Evolutionary conservation across 208 protist species (phyloP), one percentile per base, ranked within the genome.

Genomic region (Phytomonas francai): DNA sequence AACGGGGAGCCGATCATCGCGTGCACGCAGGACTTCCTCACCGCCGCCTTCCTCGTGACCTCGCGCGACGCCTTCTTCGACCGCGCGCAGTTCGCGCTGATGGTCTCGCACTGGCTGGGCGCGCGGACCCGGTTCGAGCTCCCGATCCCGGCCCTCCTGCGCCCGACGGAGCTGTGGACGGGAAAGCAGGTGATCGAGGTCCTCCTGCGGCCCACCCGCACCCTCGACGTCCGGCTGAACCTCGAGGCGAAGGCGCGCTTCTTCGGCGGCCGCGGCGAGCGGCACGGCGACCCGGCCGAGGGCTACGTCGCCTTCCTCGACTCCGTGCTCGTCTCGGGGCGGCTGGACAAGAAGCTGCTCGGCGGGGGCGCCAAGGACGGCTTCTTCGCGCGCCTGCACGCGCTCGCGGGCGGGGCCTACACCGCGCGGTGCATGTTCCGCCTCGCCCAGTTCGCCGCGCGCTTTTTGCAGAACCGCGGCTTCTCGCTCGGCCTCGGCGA

Each of bases 401-500:
- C 92, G 29, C 78, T 97, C 27, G 81, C 88, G 45, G 89, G 92
- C 7, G 73, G 80, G 32, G 34, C 72, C 19, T 83, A 94, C 79
- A 89, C 95, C 32, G 98, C 97, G 27, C 74, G 81, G 14, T 80
- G 83, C 68, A 99, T 99, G 98, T 87, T 87, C 9, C 88, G 97
- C 69, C 86, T 99, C 30, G 89, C 98, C 5, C 94, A 96, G 69
- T 84, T 99, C 39, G 95, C 88, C 25, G 86, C 95, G 8, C 82
- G 97, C 42, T 99, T 92, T 65, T 71, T 98, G 59, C 83, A 92
- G 70, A 96, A 99, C 74, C 87, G 96, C 62, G 99, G 99, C 58
- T 99, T 99, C 82, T 98, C 94, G 11, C 99, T 99, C 78, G 99
- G 99, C 32, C 98, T 99, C 64, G 87, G 85, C 25, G 98, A 99